Conservation (phyloP, 2,329 filamentous ascomycete genomes). For the Claviceps sp. region DNA sequence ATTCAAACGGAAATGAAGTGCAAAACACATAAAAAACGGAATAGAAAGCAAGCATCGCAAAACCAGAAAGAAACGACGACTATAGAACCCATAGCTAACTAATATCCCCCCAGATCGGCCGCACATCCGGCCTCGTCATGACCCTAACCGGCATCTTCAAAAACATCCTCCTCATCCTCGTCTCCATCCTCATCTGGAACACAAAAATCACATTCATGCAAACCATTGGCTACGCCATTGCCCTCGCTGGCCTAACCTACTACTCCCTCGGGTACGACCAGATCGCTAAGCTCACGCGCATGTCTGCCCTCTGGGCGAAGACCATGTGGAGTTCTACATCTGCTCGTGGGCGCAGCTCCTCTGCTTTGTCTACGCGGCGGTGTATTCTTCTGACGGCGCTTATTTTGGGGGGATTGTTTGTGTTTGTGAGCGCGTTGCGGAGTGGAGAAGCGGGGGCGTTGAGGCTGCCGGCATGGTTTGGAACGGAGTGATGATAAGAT, state of each 20-base stretch:
- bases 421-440: conserved; percentile 8
- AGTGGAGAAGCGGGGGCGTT: conserved; percentile 4
- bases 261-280: conserved; percentile 32
- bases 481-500: conserved; percentile 3
- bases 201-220: conserved; percentile 59
- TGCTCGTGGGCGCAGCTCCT: conserved; percentile 6
- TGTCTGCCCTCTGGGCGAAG: conserved; percentile 13
- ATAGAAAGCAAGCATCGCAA: not conserved
- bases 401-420: conserved; percentile 7
- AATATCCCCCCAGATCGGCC: conserved; percentile 52
- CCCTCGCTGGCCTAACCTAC: conserved; percentile 37
- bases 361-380: conserved; percentile 5
- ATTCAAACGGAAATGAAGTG: not conserved
- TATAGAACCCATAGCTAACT: conserved; percentile 2
- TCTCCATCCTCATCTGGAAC: conserved; percentile 66
- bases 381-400: conserved; percentile 7
- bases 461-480: conserved; percentile 4
- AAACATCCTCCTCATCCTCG: conserved; percentile 68
- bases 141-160: conserved; percentile 79
- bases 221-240: conserved; percentile 64
- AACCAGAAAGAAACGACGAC: not conserved
- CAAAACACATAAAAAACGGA: not conserved
- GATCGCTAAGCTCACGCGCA: conserved; percentile 13
- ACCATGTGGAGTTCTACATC: conserved; percentile 11
- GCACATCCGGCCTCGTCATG: conserved; percentile 75